These are phyloP conservation scores for Primulina tabacum DNA, from an alignment of 257 asterid genomes.

Conservation along the genomic window DNA sequence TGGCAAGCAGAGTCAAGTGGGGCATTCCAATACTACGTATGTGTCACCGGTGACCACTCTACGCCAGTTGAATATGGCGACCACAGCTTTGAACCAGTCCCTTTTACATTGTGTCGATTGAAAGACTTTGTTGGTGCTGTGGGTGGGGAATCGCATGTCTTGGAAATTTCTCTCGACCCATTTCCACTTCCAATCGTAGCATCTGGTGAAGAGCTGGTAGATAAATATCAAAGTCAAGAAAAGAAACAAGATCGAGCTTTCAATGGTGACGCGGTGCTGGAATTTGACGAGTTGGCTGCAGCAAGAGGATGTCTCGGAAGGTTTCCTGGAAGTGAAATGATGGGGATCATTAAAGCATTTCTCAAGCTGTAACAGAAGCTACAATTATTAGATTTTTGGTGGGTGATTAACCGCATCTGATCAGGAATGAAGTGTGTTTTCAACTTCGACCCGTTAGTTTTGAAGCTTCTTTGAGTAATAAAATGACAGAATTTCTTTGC, in stretches of 20 bases:
- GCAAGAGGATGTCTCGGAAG: conserved; percentile 87
- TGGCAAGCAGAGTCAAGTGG: conserved; percentile 77
- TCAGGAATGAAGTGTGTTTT: conserved; percentile 5
- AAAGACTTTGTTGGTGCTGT: conserved; percentile 71
- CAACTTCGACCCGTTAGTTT: conserved; percentile 7
- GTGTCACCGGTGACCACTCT: conserved; percentile 93
- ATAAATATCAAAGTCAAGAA: conserved; percentile 30
- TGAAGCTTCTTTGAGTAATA: background rate
- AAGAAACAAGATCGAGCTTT: conserved; percentile 35
- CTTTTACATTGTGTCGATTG: conserved; percentile 71
- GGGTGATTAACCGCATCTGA: conserved; percentile 1
- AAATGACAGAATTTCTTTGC: background rate
- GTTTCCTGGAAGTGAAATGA: conserved; percentile 88
- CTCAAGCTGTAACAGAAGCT: conserved; percentile 38
- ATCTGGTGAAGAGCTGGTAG: conserved; percentile 40
- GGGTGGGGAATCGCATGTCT: conserved; percentile 65
- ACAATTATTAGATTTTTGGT: background rate
- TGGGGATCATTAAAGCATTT: conserved; percentile 75
- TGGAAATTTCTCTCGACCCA: conserved; percentile 65
- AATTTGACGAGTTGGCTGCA: conserved; percentile 75
- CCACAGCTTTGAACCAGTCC: conserved; percentile 99
- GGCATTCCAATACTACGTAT: conserved; percentile 59
- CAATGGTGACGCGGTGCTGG: conserved; percentile 63
- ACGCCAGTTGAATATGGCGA: conserved; percentile 99
- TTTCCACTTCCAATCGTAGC: conserved; percentile 72